Conservation (phyloP, 495 filamentous ascomycete genomes). For the Daldinia grandis region DNA sequence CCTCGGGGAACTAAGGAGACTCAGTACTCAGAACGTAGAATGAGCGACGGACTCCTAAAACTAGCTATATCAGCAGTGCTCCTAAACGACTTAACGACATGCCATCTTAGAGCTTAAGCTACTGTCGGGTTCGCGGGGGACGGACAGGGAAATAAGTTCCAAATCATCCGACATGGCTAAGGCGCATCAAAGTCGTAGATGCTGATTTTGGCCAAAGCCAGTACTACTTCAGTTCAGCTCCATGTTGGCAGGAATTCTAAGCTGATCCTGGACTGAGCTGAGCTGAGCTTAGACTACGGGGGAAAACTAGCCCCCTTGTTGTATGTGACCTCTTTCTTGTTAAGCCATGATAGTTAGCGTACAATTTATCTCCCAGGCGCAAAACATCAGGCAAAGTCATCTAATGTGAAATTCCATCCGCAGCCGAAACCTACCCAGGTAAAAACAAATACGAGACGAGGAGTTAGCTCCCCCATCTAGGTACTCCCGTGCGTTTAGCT, state of each 20-base stretch:
- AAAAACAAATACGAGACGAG: background rate
- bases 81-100: background rate
- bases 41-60: conserved; percentile 24
- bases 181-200: background rate
- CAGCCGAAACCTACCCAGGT: background rate
- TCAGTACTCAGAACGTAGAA: background rate
- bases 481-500: conserved; percentile 20
- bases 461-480: conserved; percentile 2
- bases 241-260: background rate
- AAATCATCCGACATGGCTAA: background rate
- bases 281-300: background rate
- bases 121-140: background rate
- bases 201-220: background rate
- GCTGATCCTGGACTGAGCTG: background rate
- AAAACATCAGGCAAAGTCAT: conserved; percentile 9
- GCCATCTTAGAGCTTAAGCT: background rate
- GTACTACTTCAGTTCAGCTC: background rate
- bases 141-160: background rate
- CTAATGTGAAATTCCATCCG: background rate
- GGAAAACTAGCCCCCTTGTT: background rate
- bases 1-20: background rate
- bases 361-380: too few species aligned
- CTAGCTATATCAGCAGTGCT: background rate
- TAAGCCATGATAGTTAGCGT: too few species aligned
- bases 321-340: too few species aligned